Base-by-base conservation (phyloP, 1,284 basidiomycete species). In the Leccinum griseonigrum region DNA sequence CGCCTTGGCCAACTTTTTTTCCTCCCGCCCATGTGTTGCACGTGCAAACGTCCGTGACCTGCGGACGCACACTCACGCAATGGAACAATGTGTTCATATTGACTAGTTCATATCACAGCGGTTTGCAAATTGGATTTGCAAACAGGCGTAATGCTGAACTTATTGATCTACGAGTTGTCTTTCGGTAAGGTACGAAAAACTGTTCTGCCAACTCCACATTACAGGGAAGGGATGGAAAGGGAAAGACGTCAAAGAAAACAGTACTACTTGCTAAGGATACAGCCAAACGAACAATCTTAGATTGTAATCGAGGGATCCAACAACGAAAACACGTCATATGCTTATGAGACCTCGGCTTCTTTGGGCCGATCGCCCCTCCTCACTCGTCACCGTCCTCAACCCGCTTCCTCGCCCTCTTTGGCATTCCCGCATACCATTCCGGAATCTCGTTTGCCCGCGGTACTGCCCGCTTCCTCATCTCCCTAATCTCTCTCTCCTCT, bases 361-460 rank as follows among this genome's bases (percentile, higher is more conserved):
- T 48, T 48, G 46, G 46, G 46, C 46, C 46, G 46, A 48, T 26
- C 5, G 48, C 26, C 48, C 3, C 48, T 14, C 48, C 26, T 28
- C 22, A 5, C 10, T 26, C 26, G 13, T 26, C 48, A 29, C 40
- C 43, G 36, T 54, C 58, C 58, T 62, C 63, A 64, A 56, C 43
- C 61, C 62, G 69, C 56, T 1, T 59, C 67, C 68, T 71, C 73
- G 11, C 13, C 57, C 63, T 72, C 70, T 72, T 70, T 60, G 69
- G 69, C 69, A 70, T 72, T n/a, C 54, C 70, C n/a, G 71, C 83
- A 69, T 91, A 91, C 89, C 89, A 91, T 65, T 85, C 85, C 9
- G 89, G 89, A 22, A 91, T 80, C 67, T 83, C 83, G 72, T 90
- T 80, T 58, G 88, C 89, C 73, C 79, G 85, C n/a, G 86, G 85